Percentiles rank a stretch among this genome's conserved stretches.
Conservation (phyloP, 73 alveolate species). For the Tetrahymena malaccensis region DNA sequence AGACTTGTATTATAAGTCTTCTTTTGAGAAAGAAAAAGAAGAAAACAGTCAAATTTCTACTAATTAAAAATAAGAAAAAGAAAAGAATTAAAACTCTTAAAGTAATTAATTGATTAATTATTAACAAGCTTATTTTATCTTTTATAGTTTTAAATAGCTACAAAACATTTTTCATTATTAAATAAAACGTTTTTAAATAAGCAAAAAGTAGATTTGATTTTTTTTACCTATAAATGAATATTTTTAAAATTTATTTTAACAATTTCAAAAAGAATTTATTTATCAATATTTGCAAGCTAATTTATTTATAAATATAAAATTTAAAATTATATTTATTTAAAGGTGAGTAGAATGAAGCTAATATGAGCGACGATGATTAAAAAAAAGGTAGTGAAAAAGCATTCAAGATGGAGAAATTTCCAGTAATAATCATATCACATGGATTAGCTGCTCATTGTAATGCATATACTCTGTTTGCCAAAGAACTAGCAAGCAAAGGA, state of each 20-base stretch:
- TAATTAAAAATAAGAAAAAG: neutral
- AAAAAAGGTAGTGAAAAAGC: slow-evolving; percentile 1
- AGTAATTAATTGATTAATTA: no score
- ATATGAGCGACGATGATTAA: neutral
- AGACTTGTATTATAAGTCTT: neutral
- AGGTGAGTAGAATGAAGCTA: neutral
- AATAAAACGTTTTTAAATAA: no score
- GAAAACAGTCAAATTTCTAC: neutral
- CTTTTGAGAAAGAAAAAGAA: neutral
- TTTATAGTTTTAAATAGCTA: no score
- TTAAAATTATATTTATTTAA: neutral
- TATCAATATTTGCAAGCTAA: no score
- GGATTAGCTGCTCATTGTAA: slow-evolving; percentile 41
- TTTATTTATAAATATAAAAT: neutral
- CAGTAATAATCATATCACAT: slow-evolving; percentile 5
- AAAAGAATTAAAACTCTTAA: neutral
- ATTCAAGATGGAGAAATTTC: neutral
- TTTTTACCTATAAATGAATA: no score
- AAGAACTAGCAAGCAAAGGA: slow-evolving; percentile 23
- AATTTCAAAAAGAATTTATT: no score
- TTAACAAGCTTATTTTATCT: no score
- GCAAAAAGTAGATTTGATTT: no score
- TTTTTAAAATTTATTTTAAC: no score
- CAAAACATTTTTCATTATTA: no score
- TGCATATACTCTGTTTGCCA: slow-evolving; percentile 21